Percentiles rank a stretch among this genome's conserved stretches.
Conservation (phyloP, 495 filamentous ascomycete genomes). For the Penicillium samsonianum region DNA sequence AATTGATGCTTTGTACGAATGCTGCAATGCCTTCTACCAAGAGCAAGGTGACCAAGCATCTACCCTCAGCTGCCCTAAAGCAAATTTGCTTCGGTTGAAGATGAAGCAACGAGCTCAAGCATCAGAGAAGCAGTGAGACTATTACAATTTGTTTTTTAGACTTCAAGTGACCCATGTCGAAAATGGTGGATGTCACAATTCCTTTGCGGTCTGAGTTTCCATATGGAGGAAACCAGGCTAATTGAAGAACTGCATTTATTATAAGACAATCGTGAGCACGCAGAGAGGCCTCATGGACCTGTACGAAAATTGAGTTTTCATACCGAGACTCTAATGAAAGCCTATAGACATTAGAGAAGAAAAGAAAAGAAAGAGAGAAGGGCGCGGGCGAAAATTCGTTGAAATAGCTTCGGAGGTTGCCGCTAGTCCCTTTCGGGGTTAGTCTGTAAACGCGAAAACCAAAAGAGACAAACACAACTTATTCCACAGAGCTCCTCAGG, state of each 20-base stretch:
- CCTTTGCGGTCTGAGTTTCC: conserved; percentile 55
- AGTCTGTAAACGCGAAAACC: conserved; percentile 40
- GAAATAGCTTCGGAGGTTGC: conserved; percentile 30
- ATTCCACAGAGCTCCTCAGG: conserved; percentile 18
- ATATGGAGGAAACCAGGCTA: conserved; percentile 59
- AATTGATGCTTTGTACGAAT: conserved; percentile 92
- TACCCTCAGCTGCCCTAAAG: conserved; percentile 83
- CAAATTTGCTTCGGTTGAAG: conserved; percentile 74
- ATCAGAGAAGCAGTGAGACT: conserved; percentile 14
- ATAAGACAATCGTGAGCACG: conserved; percentile 99
- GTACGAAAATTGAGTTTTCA: conserved; percentile 93
- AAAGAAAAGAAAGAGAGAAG: conserved; percentile 55
- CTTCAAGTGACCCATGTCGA: conserved; percentile 9
- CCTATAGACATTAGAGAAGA: conserved; percentile 83
- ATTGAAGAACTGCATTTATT: conserved; percentile 70
- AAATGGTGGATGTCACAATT: conserved; percentile 48
- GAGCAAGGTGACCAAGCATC: conserved; percentile 74
- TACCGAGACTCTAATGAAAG: conserved; percentile 99
- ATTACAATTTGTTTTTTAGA: conserved; percentile 5
- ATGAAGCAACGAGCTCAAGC: conserved; percentile 75
- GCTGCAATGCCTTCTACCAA: conserved; percentile 87
- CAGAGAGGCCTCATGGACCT: conserved; percentile 81
- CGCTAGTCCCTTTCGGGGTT: conserved; percentile 36
- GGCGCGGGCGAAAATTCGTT: conserved; percentile 23
- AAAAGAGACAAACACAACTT: conserved; percentile 37